Evolutionary conservation across 2,329 filamentous ascomycete genomes (phyloP).

Genomic region (Pseudogymnoascus pannorum): DNA sequence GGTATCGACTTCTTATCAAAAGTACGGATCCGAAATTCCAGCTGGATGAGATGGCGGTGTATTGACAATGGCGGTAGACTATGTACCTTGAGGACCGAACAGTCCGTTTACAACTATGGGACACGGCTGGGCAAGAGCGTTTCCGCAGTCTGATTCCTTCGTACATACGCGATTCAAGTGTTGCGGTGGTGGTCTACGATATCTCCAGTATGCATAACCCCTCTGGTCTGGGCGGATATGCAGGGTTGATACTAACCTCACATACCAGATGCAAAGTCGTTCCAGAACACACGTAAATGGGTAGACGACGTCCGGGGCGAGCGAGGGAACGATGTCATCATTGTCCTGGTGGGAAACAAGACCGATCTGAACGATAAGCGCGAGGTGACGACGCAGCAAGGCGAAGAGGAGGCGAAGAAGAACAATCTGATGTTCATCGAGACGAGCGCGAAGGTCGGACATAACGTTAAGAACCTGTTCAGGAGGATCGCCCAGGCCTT

Average conservation of each 20-base stretch:
- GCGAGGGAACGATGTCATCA: slow-evolving; percentile 96
- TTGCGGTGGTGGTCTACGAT: slow-evolving; percentile 97
- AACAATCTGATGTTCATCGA: slow-evolving; percentile 99
- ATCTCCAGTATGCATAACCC: slow-evolving; percentile 63
- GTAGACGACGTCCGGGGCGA: slow-evolving; percentile 97
- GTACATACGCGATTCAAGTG: slow-evolving; percentile 96
- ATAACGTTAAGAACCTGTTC: slow-evolving; percentile 97
- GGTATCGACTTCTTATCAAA: slow-evolving; percentile 99
- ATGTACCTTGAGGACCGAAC: slow-evolving; percentile 99
- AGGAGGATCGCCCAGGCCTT: slow-evolving; percentile 96
- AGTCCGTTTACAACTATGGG: slow-evolving; percentile 95
- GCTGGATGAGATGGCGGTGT: slow-evolving; percentile 18
- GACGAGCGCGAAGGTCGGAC: slow-evolving; percentile 93
- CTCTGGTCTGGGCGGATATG: not conserved
- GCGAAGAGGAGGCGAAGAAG: slow-evolving; percentile 96
- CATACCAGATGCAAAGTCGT: slow-evolving; percentile 73
- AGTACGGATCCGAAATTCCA: slow-evolving; percentile 42
- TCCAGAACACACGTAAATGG: slow-evolving; percentile 99
- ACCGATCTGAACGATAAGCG: slow-evolving; percentile 97
- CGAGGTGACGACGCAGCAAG: slow-evolving; percentile 91
- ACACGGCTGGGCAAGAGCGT: slow-evolving; percentile 94
- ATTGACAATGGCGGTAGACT: slow-evolving; percentile 48
- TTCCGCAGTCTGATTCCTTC: slow-evolving; percentile 96
- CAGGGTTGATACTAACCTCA: slow-evolving; percentile 19
- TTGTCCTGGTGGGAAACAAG: slow-evolving; percentile 98